Base-by-base conservation (phyloP, 371 early-diverging fungal genomes). In the Mortierella sp. region DNA sequence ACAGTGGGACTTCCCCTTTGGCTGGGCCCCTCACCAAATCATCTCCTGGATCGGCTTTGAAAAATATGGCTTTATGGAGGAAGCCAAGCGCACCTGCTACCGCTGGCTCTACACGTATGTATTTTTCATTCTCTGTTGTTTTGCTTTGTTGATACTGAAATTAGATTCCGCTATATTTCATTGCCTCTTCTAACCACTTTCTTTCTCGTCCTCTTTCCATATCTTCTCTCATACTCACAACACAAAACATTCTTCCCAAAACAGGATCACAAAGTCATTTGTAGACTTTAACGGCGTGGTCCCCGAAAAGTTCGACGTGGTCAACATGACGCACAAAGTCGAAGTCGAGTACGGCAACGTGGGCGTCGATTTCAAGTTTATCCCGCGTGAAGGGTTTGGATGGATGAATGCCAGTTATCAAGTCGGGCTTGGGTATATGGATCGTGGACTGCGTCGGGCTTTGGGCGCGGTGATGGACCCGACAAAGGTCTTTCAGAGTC, bases 1-100 rank as follows among this genome's bases (percentile, higher is more conserved):
- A 54, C 99, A 99, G 82, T 98, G 98, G 98, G 99, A 98, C 82
- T 97, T 94, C 79, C 97, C 96, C 0, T 97, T 93, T 80, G 97
- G 99, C 16, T 98, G 99, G 99, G 98, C 98, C 37, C 99, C 99
- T 64, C 98, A 98, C 88, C 99, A 99, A 87, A 98, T 99, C 67
- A 90, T 99, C 83, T 96, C 98, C 1, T 99, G 99, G 99, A 90
- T 92, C 77, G 98, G 96, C 2, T 90, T 98, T 72, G 93, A 92
- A 76, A 92, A 92, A 75, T 99, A 98, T 88, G 97, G 96, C 9
- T 96, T 92, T 86, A 79, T 78, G 64, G 93, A 93, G 44, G 95
- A 94, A 37, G 96, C 98, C 5, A 89, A 93, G 10, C 92, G 98
- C 26, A 86, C 96, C 34, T 96, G 96, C 21, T 99, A 99, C 89